These are phyloP conservation scores for Biscogniauxia mediterranea DNA, from an alignment of 2,329 filamentous ascomycete species.

Conservation along the genomic window DNA sequence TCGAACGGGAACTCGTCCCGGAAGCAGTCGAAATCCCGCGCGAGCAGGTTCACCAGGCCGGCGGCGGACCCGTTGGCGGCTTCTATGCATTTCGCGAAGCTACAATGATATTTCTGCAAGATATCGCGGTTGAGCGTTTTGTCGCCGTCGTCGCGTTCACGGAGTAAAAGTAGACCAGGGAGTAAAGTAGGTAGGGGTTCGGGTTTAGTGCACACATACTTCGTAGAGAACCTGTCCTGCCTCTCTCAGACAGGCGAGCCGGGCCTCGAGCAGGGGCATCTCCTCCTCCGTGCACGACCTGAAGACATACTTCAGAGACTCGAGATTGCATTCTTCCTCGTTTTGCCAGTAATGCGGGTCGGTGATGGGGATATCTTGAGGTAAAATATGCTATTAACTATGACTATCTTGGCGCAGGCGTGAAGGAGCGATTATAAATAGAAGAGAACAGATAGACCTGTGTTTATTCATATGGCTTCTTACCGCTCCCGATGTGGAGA, in stretches of 20 bases:
- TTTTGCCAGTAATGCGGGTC: slow-evolving; percentile 83
- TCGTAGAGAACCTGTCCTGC: slow-evolving; percentile 77
- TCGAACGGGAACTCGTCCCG: slow-evolving; percentile 77
- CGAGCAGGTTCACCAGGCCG: slow-evolving; percentile 79
- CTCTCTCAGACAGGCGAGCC: slow-evolving; percentile 77
- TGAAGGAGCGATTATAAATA: slow-evolving; percentile 21
- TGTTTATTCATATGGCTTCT: background rate
- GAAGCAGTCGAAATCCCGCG: slow-evolving; percentile 81
- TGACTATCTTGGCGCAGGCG: slow-evolving; percentile 6
- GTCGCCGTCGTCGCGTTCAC: slow-evolving; percentile 5
- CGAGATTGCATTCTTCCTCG: slow-evolving; percentile 71
- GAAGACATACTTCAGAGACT: slow-evolving; percentile 74
- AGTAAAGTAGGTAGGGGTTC: slow-evolving; percentile 3
- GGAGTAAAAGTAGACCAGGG: background rate
- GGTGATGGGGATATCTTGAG: slow-evolving; percentile 78
- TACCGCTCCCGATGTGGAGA: no score
- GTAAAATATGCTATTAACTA: slow-evolving; percentile 22
- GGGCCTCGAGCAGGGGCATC: slow-evolving; percentile 79
- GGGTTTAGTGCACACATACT: slow-evolving; percentile 44
- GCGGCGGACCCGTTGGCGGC: slow-evolving; percentile 78
- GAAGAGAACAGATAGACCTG: background rate
- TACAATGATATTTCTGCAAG: slow-evolving; percentile 69
- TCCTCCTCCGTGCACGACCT: slow-evolving; percentile 81
- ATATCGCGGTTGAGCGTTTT: slow-evolving; percentile 15
- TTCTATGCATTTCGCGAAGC: slow-evolving; percentile 69